Evolutionary conservation across 2,329 filamentous ascomycete genomes (phyloP).

Genomic region (Aspergillus awamori): DNA sequence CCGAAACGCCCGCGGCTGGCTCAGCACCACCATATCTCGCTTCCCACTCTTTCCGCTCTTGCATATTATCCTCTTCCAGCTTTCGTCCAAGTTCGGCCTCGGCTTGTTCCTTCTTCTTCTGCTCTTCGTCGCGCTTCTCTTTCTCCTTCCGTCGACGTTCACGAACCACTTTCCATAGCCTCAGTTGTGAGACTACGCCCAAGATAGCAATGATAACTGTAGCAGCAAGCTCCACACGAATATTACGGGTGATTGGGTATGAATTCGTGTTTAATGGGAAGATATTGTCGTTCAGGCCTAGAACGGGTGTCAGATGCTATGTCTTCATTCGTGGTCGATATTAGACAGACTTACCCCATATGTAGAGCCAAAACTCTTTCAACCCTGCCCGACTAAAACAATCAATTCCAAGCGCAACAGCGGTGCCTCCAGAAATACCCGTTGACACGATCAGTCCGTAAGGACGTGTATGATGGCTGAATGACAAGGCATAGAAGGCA

Average conservation of each 20-base stretch:
- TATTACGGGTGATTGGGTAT: constrained; percentile 84
- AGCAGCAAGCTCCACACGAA: constrained; percentile 79
- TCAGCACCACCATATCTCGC: constrained; percentile 66
- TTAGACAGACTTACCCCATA: constrained; percentile 65
- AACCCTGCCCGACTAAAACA: constrained; percentile 87
- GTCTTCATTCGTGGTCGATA: not conserved
- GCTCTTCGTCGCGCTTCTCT: constrained; percentile 52
- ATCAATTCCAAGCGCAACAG: constrained; percentile 80
- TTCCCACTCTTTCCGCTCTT: constrained; percentile 68
- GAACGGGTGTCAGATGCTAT: constrained; percentile 7
- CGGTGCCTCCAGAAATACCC: constrained; percentile 79
- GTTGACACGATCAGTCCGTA: constrained; percentile 77
- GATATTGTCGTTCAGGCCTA: constrained; percentile 71
- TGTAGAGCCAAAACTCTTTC: constrained; percentile 94
- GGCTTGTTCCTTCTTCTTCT: constrained; percentile 61
- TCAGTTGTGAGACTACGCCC: constrained; percentile 81
- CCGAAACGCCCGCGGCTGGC: constrained; percentile 29
- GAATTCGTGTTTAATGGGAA: constrained; percentile 77
- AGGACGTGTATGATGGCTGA: constrained; percentile 74
- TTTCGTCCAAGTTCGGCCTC: constrained; percentile 72
- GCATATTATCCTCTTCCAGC: constrained; percentile 49
- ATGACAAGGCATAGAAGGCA: constrained; percentile 72
- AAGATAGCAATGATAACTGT: constrained; percentile 73
- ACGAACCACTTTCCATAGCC: constrained; percentile 79
- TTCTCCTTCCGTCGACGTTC: constrained; percentile 53